Percentiles rank a stretch among this genome's conserved stretches.
phyloP scores from a whole-genome alignment of 306 rosid species.

The Quercus suber region DNA sequence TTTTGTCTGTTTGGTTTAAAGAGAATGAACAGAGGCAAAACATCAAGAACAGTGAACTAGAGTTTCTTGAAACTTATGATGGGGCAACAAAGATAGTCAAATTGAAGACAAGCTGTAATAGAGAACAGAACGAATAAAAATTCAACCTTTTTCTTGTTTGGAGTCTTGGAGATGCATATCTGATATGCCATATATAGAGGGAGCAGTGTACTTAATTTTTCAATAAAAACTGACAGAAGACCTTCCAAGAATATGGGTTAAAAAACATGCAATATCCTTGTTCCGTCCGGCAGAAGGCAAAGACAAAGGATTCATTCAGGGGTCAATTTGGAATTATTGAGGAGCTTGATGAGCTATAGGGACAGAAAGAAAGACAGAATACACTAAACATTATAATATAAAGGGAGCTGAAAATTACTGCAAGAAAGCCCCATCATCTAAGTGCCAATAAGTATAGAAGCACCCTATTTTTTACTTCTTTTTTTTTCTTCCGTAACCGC shows the following conservation, averaged over 20 bases:
- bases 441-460: too few relatives aligned
- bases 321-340: conserved; percentile 25
- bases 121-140: conserved; percentile 25
- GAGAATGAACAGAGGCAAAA: conserved; percentile 7
- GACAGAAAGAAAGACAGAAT: background rate
- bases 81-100: conserved; percentile 27
- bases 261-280: conserved; percentile 27
- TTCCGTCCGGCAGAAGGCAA: conserved; percentile 19
- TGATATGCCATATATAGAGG: background rate
- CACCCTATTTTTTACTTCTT: too few relatives aligned
- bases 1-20: conserved; percentile 4
- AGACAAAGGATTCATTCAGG: conserved; percentile 24
- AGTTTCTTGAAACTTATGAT: conserved; percentile 20
- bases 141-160: conserved; percentile 18
- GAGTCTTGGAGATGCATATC: background rate
- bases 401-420: background rate
- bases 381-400: background rate
- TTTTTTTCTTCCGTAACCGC: too few relatives aligned
- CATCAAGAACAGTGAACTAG: conserved; percentile 27
- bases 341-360: conserved; percentile 12
- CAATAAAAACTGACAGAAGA: conserved; percentile 20
- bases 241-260: conserved; percentile 24
- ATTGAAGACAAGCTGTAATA: conserved; percentile 14
- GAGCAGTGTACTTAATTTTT: conserved; percentile 15
- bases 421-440: background rate